A percentile compares a stretch with the other conserved stretches of the same genome.
These are phyloP conservation scores for Pigoraptor vietnamica DNA, from an alignment of 78 protist genomes.

Conservation along the genomic window DNA sequence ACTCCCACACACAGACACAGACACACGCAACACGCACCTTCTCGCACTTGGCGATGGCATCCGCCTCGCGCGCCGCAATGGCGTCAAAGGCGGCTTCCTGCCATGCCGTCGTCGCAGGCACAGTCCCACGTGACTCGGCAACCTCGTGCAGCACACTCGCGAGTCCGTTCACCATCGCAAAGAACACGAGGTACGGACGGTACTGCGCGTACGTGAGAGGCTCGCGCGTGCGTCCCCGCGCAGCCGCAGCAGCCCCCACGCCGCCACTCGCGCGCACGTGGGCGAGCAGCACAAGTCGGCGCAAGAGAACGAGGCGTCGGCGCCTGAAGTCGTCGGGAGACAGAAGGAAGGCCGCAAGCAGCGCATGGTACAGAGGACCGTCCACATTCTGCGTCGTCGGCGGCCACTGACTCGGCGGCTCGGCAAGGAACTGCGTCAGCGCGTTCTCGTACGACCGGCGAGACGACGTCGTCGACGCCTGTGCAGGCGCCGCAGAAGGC, in stretches of 20 bases:
- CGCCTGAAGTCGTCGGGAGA: neutral
- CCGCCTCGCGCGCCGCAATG: neutral
- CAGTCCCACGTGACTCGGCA: neutral
- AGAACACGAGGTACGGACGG: neutral
- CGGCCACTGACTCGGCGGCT: neutral
- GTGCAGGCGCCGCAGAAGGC: neutral
- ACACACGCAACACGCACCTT: neutral
- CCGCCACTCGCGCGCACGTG: neutral
- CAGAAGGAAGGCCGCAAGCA: neutral
- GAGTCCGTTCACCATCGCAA: neutral
- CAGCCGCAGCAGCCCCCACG: neutral
- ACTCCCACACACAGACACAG: neutral
- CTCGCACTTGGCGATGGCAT: neutral
- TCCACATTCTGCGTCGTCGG: neutral
- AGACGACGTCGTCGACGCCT: neutral
- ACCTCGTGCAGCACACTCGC: neutral
- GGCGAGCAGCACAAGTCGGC: neutral
- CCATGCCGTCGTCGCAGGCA: neutral
- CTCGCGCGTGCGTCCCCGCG: neutral
- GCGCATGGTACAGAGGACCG: neutral
- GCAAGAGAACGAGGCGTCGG: neutral
- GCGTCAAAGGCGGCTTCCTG: neutral
- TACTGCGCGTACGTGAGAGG: neutral
- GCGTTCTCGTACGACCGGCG: neutral
- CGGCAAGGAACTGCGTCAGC: neutral